Base-by-base conservation (phyloP, 75 land plant genomes). In the Picea sitchensis region DNA sequence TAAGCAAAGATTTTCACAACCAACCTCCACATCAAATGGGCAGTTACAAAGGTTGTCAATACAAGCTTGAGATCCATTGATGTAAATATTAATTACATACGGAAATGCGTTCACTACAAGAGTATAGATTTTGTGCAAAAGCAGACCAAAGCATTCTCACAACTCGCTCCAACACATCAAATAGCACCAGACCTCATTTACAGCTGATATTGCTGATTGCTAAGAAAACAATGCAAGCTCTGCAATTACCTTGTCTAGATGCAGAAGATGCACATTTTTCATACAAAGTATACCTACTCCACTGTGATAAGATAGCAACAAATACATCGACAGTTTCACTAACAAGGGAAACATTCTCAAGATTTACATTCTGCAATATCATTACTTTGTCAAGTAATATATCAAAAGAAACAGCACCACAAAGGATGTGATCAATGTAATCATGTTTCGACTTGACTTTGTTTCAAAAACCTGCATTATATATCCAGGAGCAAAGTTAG, bases 381-480 rank as follows among this genome's bases (percentile, higher is more conserved):
- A 47, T 67, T 83, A 93, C 81, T 87, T 93, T 59, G 93, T 90
- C 61, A 95, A 79, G 83, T 90, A 95, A 85, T 95, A 95, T 44
- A 93, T 76, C 68, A 95, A 84, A 2, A 95, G 85, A 84, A 95
- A 95, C 74, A 93, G 73, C 65, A 87, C 91, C 75, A 92, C 87
- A 87, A 94, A 95, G 3, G 92, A 90, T 65, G 91, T 91, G 60
- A 92, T 92, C 64, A 95, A 84, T 14, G 96, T 91, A 13, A 85
- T 79, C 86, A 93, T 89, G 78, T 86, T 93, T 67, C 94, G 82
- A 68, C 91, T 88, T 74, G 98, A 93, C 76, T 93, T 95, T 12
- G 91, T 95, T 80, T 95, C 94, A 73, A 95, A 93, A 11, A 94
- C 98, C 96, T 91, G 88, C 78, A 84, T 23, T 4, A 34, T 32